Evolutionary conservation across 2,329 filamentous ascomycete species (phyloP).

Genomic region (Pestalotiopsis sp.): DNA sequence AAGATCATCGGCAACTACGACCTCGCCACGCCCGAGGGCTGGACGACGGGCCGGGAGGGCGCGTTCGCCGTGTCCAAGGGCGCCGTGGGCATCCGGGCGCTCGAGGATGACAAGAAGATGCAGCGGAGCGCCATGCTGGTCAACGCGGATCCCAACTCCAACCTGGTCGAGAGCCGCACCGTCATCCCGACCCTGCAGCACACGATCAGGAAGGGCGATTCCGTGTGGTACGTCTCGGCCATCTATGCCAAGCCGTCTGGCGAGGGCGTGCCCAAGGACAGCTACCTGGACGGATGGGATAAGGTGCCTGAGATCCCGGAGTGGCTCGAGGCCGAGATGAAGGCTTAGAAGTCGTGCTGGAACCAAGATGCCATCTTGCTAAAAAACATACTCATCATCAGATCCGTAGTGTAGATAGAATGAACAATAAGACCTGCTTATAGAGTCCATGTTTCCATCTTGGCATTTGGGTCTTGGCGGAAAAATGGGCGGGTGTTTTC

Average conservation of each 20-base stretch:
- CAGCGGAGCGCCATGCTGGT: constrained; percentile 65
- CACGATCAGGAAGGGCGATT: constrained; percentile 59
- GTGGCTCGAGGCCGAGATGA: constrained; percentile 62
- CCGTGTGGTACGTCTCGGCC: constrained; percentile 69
- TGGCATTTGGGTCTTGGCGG: too few relatives aligned
- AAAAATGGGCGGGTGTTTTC: too few relatives aligned
- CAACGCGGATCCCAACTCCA: constrained; percentile 79
- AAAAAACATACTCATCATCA: too few relatives aligned
- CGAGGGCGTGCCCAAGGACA: constrained; percentile 50
- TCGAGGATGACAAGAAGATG: constrained; percentile 42
- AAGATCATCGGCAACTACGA: constrained; percentile 65
- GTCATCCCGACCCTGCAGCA: constrained; percentile 71
- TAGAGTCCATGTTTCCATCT: too few relatives aligned
- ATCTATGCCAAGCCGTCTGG: constrained; percentile 71
- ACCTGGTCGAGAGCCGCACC: constrained; percentile 72
- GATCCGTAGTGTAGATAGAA: too few relatives aligned
- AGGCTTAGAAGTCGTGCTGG: constrained; percentile 15
- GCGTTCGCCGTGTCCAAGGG: constrained; percentile 61
- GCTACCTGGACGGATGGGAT: constrained; percentile 65
- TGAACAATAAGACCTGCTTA: too few relatives aligned
- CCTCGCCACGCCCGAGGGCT: constrained; percentile 54
- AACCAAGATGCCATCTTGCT: neutral
- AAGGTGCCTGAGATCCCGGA: constrained; percentile 57
- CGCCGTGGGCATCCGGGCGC: constrained; percentile 59
- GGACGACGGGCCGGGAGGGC: constrained; percentile 51